phyloP scores from a whole-genome alignment of 202 grass and related monocot species.

The Saccharum hybrid region DNA sequence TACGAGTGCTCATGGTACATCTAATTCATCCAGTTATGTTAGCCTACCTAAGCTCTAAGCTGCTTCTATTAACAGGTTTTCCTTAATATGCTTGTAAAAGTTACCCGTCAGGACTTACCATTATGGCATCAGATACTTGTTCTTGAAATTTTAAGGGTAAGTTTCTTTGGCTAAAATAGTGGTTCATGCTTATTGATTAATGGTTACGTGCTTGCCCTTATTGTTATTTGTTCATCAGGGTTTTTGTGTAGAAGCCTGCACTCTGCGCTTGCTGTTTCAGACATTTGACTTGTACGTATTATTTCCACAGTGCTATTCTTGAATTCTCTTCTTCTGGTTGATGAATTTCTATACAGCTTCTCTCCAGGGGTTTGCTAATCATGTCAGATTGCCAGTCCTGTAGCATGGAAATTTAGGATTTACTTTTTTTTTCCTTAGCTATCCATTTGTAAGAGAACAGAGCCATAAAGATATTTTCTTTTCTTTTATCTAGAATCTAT shows the following conservation, averaged over 20 bases:
- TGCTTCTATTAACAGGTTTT: conserved; percentile 75
- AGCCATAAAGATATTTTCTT: not conserved
- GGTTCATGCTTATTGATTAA: conserved; percentile 39
- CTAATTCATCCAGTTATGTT: conserved; percentile 35
- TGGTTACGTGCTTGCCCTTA: conserved; percentile 34
- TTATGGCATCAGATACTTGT: conserved; percentile 99
- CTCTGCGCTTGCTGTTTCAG: conserved; percentile 83
- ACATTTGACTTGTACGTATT: conserved; percentile 94
- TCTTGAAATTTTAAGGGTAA: conserved; percentile 97
- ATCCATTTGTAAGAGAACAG: conserved; percentile 12
- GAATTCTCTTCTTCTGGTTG: conserved; percentile 37
- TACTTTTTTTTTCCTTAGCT: not conserved
- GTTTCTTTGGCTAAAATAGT: conserved; percentile 34
- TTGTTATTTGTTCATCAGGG: conserved; percentile 61
- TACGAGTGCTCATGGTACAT: conserved; percentile 15
- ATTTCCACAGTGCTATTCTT: conserved; percentile 40
- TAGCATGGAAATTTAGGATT: conserved; percentile 36
- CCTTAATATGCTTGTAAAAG: conserved; percentile 97
- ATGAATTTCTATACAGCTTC: conserved; percentile 36
- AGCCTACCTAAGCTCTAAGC: conserved; percentile 38
- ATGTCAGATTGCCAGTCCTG: conserved; percentile 9
- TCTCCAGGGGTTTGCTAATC: conserved; percentile 18
- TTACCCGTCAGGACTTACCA: conserved; percentile 90
- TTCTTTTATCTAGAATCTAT: not conserved
- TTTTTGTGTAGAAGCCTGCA: conserved; percentile 95